Base-by-base conservation (phyloP, 768 basidiomycete species). In the Lactarius pseudohatsudake region DNA sequence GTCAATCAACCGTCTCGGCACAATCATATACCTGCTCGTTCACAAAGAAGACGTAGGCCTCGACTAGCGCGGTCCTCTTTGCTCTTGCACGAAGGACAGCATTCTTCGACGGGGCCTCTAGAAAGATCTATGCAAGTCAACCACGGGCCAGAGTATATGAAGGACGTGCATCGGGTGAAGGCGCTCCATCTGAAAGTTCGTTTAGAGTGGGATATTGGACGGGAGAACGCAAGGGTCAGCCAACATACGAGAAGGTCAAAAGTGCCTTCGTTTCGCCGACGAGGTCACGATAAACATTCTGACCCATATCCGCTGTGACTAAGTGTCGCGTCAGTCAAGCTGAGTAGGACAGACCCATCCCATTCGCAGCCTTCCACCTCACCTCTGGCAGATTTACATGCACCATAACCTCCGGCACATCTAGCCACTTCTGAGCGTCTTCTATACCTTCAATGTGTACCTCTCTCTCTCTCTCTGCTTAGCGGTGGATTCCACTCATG, bases 141-240 rank as follows among this genome's bases (percentile, higher is more conserved):
- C 72, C 18, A 85, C 84, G 0, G 93, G 92, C 59, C 82, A 84
- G 15, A 40, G 74, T 43, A 79, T 79, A 1, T 91, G 86, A n/a
- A 98, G 75, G 64, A 98, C 87, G 59, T 88, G 78, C 92, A 97
- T 94, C 77, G 95, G 91, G 70, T 92, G 82, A 55, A 98, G 73
- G 73, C 95, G 90, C 74, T 96, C 92, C 93, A 97, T 97, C 90
- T 95, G 73, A 7, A 43, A 8, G 16, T 13, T 36, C 30, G 58
- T 36, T 54, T 28, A 22, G 22, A 15, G 55, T 28, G 30, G 60
- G 1, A 97, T 81, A 36, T 36, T 36, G 34, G 30, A 32, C 30
- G 0, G 6, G 30, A 32, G 20, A n/a, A 43, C 20, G 8, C 11
- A 60, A n/a, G 15, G 36, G 7, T 16, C 34, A 28, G 10, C n/a